Base-by-base conservation (phyloP, 106 monocot genomes). In the Hemerocallis citrina region DNA sequence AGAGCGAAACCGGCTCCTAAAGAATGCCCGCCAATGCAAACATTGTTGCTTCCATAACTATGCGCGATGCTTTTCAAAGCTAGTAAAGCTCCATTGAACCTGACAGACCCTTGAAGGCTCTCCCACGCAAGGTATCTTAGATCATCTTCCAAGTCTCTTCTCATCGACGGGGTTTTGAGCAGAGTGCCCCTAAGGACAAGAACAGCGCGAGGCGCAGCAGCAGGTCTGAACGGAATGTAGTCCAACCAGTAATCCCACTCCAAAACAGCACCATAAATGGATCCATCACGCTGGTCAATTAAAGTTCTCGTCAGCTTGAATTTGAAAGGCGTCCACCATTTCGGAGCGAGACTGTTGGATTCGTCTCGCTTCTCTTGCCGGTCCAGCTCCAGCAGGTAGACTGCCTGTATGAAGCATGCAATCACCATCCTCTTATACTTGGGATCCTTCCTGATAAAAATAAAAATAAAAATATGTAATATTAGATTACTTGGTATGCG, bases 1-100 rank as follows among this genome's bases (percentile, higher is more conserved):
- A 77, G 58, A 30, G 71, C 66, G 31, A 77, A 71, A 10, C 77
- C 71, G 9, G 77, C 77, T 2, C 71, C 77, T 22, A 77, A 17
- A 3, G 71, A 77, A 37, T 71, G 77, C 11, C 77, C 77, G 3
- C 65, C 77, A 9, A 66, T 29, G 39, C 64, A 65, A 0, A 77
- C 77, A 24, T 71, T 71, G 40, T 49, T 36, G 55, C 64, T 63
- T 27, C 77, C 71, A 32, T 47, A 70, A 20, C 51, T 52, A 22
- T 47, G 57, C 3, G 62, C 70, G 5, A 60, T 33, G 4, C 20
- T 20, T 42, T 29, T 70, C 52, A 70, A 20, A 6, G 50, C 70
- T 21, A 28, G 20, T 4, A 70, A 37, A 22, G 70, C 70, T 41
- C 70, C 70, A 15, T 51, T 14, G 52, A 70, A 70, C 24, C 70